Base-by-base conservation (phyloP, 1,284 basidiomycete genomes). In the Inonotus obliquus region DNA sequence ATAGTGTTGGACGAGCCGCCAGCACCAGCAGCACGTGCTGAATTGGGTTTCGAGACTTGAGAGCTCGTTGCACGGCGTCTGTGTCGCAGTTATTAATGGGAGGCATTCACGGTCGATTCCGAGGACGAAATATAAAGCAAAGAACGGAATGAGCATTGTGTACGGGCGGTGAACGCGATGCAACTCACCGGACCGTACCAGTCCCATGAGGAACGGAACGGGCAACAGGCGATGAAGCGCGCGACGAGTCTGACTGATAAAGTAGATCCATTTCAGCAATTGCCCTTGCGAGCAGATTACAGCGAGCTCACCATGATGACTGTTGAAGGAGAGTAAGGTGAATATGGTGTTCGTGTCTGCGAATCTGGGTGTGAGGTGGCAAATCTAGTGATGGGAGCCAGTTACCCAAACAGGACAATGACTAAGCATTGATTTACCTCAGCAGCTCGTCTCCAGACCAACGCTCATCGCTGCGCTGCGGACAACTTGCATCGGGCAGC, bases 1-100 rank as follows among this genome's bases (percentile, higher is more conserved):
- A 99, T 98, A 63, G 96, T 99, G 80, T 91, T 96, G 63, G 90
- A 94, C 54, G 92, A 96, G 61, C 96, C 96, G 61, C 96, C 96
- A 59, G 95, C 95, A 60, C 96, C 96, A 29, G 96, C 96, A 44
- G 95, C 90, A 55, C 96, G 87, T 19, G 91, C 77, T 6, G 94
- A 96, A 71, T 94, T 93, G 38, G 96, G 95, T 74, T 85, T 89
- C 56, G 88, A 79, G 17, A 81, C 88, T 66, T 85, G 81, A 47
- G 85, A 77, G 55, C 81, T 83, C 63, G 87, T 81, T 64, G 92
- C 92, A 72, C 95, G 84, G 75, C 95, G 89, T 70, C 93, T 95
- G 67, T 11, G 17, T 13, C n/a, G 23, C n/a, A n/a, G n/a, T n/a
- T n/a, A n/a, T n/a, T n/a, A n/a, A n/a, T n/a, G n/a, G n/a, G n/a